These are phyloP conservation scores for Gryganskiella cystojenkinii DNA, from an alignment of 192 early-diverging fungal species.

Conservation along the genomic window DNA sequence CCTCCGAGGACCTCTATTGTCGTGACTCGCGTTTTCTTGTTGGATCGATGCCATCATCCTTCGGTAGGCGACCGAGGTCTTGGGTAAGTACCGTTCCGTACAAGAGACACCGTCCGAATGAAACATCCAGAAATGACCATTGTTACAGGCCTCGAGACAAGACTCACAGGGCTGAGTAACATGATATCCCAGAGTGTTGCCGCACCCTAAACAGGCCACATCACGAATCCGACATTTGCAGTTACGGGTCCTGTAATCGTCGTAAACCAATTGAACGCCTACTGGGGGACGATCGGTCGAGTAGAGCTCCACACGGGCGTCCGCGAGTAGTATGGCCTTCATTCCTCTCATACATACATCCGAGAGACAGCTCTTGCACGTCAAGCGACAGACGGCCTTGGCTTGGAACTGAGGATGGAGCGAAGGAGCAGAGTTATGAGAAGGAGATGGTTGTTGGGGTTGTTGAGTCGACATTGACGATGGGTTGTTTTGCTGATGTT, in stretches of 20 bases:
- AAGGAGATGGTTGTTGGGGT: background rate
- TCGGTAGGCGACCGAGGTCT: conserved; percentile 8
- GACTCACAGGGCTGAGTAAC: conserved; percentile 73
- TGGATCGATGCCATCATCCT: no score
- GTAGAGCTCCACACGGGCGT: conserved; percentile 80
- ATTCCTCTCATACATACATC: conserved; percentile 78
- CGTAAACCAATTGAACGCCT: conserved; percentile 76
- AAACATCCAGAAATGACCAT: conserved; percentile 76
- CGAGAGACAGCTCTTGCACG: conserved; percentile 72
- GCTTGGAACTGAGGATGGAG: conserved; percentile 66
- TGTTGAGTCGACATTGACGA: background rate
- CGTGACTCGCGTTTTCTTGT: no score
- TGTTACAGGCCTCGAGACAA: conserved; percentile 67
- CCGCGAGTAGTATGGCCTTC: conserved; percentile 85
- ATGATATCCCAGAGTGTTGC: conserved; percentile 81
- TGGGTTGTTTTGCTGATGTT: background rate
- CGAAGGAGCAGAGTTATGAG: conserved; percentile 28
- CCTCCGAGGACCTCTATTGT: background rate
- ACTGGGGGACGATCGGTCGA: conserved; percentile 75
- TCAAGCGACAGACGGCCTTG: conserved; percentile 78
- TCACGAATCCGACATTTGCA: conserved; percentile 83
- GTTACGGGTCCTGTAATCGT: conserved; percentile 84
- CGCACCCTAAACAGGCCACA: conserved; percentile 81
- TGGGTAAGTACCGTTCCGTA: conserved; percentile 33
- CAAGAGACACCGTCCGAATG: conserved; percentile 59